Conservation (phyloP, 768 basidiomycete species). For the Collybia sordida region DNA sequence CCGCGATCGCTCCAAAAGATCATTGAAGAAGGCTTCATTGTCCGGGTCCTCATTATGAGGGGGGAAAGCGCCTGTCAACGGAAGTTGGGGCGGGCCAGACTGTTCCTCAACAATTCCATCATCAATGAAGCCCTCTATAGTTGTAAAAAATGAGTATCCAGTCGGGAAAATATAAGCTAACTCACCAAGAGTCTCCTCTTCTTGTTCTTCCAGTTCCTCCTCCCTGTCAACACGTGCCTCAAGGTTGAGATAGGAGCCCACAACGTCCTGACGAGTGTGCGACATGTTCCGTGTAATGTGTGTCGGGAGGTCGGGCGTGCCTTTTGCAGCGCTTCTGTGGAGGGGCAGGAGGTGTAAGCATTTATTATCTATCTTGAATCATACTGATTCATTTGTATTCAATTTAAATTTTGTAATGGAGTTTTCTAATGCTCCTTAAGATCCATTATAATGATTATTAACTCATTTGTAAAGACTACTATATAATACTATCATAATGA, state of each 20-base stretch:
- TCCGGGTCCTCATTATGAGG: not conserved
- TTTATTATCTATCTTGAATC: not conserved
- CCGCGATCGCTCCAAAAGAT: not conserved
- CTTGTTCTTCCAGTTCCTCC: not conserved
- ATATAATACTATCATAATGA: too few species aligned
- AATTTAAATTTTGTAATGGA: not conserved
- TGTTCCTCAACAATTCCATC: not conserved
- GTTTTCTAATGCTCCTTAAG: too few species aligned
- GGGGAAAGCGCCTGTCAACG: not conserved
- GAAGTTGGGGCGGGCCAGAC: not conserved
- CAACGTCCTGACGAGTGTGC: not conserved
- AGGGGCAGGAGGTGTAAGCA: too few species aligned
- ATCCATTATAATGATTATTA: too few species aligned
- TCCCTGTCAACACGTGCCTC: not conserved
- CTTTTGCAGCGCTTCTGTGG: not conserved
- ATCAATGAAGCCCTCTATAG: not conserved
- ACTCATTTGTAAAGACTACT: too few species aligned
- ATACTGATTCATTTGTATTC: not conserved
- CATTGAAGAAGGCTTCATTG: not conserved
- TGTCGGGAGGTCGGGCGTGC: not conserved
- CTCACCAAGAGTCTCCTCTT: not conserved
- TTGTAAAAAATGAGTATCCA: not conserved
- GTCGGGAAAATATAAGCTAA: not conserved
- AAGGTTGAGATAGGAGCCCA: not conserved
- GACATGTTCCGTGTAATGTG: not conserved